A percentile compares a stretch with the other conserved stretches of the same genome.
Conservation (phyloP, 2,329 filamentous ascomycete species). For the Diaporthe caulivora region DNA sequence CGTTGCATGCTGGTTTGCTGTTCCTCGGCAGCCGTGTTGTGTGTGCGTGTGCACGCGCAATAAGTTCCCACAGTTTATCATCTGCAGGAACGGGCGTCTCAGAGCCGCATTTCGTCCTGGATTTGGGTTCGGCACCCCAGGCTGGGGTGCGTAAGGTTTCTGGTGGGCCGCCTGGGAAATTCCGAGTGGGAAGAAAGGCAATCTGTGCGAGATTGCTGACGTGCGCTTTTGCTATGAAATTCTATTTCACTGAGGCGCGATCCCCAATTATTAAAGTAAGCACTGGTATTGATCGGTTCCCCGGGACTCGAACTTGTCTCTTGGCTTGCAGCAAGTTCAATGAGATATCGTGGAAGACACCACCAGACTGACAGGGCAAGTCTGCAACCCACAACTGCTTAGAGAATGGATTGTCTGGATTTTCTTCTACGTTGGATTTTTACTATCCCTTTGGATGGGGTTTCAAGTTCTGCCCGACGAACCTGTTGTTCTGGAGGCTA, state of each 20-base stretch:
- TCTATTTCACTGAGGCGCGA: background rate
- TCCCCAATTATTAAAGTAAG: no score
- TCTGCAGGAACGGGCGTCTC: constrained; percentile 11
- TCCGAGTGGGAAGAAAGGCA: background rate
- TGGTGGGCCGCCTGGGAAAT: background rate
- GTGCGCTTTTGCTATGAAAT: background rate
- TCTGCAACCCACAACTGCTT: no score
- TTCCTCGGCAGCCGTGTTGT: background rate
- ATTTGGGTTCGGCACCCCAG: background rate
- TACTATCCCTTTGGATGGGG: background rate
- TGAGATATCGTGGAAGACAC: no score
- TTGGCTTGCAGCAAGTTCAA: no score
- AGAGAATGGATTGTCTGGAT: no score
- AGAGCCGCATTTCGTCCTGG: constrained; percentile 15
- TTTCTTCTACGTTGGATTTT: background rate
- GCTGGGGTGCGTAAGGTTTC: background rate
- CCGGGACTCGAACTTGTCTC: no score
- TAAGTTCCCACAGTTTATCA: background rate
- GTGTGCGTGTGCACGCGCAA: background rate
- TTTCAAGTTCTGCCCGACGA: background rate
- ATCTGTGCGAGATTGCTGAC: background rate
- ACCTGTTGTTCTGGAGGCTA: background rate
- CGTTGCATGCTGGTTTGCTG: no score
- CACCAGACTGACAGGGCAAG: no score
- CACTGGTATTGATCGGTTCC: background rate